Evolutionary conservation across 2,329 filamentous ascomycete genomes (phyloP).

Genomic region (Fusarium globosum): DNA sequence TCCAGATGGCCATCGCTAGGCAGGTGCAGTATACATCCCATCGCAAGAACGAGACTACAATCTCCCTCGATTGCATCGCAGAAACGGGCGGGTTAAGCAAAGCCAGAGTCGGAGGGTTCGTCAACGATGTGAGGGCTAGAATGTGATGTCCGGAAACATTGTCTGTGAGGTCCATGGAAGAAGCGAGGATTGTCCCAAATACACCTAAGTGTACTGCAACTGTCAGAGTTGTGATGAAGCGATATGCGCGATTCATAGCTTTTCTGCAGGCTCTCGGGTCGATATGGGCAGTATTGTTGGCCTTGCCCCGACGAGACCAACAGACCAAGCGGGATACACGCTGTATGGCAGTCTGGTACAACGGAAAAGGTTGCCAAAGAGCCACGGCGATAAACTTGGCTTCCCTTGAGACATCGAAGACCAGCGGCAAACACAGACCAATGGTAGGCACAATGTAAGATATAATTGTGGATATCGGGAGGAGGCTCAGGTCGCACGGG

Average conservation of each 20-base stretch:
- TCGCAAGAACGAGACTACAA: constrained; percentile 36
- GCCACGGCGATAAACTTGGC: constrained; percentile 18
- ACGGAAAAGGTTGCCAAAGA: constrained; percentile 36
- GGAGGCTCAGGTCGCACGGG: constrained; percentile 18
- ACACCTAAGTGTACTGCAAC: constrained; percentile 15
- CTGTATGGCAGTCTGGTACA: constrained; percentile 27
- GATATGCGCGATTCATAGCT: constrained; percentile 11
- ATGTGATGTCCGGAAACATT: constrained; percentile 23
- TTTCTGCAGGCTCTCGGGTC: not conserved
- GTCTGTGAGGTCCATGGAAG: not conserved
- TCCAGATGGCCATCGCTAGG: constrained; percentile 29
- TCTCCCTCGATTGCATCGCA: constrained; percentile 3
- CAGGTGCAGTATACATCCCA: constrained; percentile 41
- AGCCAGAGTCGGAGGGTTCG: constrained; percentile 24
- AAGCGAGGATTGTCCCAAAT: constrained; percentile 15
- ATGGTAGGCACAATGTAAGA: constrained; percentile 32
- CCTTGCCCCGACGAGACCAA: not conserved
- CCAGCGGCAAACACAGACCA: constrained; percentile 22
- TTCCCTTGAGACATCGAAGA: constrained; percentile 5
- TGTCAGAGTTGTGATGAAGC: constrained; percentile 9
- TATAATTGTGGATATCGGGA: constrained; percentile 27
- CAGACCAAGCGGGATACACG: not conserved
- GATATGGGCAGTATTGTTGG: not conserved
- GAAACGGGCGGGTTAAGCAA: constrained; percentile 21
- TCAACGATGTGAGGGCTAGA: constrained; percentile 26